These are phyloP conservation scores for Warburgia ugandensis DNA, from an alignment of 164 flowering plant genomes.

Conservation along the genomic window DNA sequence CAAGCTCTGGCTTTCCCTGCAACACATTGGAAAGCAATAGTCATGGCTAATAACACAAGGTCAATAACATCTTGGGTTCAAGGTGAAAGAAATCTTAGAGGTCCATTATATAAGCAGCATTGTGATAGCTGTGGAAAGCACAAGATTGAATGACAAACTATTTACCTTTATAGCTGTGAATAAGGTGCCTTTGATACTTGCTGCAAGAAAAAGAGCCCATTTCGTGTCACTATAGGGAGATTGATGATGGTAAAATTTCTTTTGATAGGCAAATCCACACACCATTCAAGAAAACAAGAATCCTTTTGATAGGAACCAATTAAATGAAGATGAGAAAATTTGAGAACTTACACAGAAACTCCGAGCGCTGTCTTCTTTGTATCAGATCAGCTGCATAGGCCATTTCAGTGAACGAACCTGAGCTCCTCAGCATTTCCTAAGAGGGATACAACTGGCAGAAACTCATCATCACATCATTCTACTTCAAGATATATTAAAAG, in stretches of 20 bases:
- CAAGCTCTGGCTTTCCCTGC: slow-evolving; percentile 62
- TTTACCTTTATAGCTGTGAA: slow-evolving; percentile 52
- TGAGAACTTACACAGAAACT: slow-evolving; percentile 57
- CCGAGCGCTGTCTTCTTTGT: slow-evolving; percentile 84
- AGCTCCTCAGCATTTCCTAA: slow-evolving; percentile 64
- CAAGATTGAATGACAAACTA: not conserved
- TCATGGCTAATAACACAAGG: too few relatives aligned
- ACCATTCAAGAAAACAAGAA: not conserved
- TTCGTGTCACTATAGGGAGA: not conserved
- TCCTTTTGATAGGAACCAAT: not conserved
- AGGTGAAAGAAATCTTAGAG: too few relatives aligned
- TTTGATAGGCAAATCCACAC: not conserved
- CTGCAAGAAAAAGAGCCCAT: slow-evolving; percentile 26
- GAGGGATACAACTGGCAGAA: slow-evolving; percentile 38
- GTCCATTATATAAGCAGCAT: too few relatives aligned
- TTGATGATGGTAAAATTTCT: not conserved
- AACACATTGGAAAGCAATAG: slow-evolving; percentile 9
- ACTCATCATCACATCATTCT: slow-evolving; percentile 39
- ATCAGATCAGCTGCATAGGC: slow-evolving; percentile 91
- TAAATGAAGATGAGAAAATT: slow-evolving; percentile 4
- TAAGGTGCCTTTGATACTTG: slow-evolving; percentile 54
- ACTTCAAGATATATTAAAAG: not conserved
- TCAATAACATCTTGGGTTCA: too few relatives aligned
- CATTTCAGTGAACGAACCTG: slow-evolving; percentile 42
- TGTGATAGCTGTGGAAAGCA: not conserved